Base-by-base conservation (phyloP, 1,284 basidiomycete species). In the Schizophyllum commune region DNA sequence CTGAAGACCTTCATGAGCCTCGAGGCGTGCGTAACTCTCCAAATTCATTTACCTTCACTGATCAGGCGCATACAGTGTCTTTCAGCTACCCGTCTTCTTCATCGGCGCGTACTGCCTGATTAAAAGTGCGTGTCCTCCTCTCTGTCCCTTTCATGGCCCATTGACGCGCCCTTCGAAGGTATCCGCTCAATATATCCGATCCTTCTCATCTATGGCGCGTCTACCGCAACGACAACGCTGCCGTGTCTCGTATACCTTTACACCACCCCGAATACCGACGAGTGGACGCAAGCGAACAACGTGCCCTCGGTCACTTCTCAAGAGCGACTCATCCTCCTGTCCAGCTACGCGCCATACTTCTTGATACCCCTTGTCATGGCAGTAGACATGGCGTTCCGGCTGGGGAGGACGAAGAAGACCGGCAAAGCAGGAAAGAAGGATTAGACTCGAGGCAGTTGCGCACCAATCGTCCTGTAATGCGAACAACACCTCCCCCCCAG, bases 31-130 rank as follows among this genome's bases (percentile, higher is more conserved):
- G 79, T 65, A 11, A 11, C 11, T n/a, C 4, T 17, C 17, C 11
- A 32, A 15, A 20, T 17, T 5, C 55, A 20, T 60, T 5, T 56
- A 64, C 57, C 21, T 54, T 17, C 27, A 32, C n/a, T 55, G 21
- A 56, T 27, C 33, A 52, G 54, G 47, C 47, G 17, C 47, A 20
- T 58, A 6, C 59, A 89, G 86, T 0, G 64, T 85, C 55, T 91
- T 94, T 71, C 92, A 94, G 70, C 71, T 93, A 0, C 91, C 92
- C 0, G 79, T 87, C 0, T 93, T 93, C 69, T 68, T 91, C 33
- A 62, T 92, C 11, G 89, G 89, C 13, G 77, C 86, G 52, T 75
- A 76, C 17, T 86, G 83, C 0, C 75, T 94, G 6, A 89, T 83
- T 79, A 79, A 77, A 67, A 84, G 91, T 85, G 67, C 60, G 79